Conservation (phyloP, 805 yeast genomes). For the Saccharomyces jurei region DNA sequence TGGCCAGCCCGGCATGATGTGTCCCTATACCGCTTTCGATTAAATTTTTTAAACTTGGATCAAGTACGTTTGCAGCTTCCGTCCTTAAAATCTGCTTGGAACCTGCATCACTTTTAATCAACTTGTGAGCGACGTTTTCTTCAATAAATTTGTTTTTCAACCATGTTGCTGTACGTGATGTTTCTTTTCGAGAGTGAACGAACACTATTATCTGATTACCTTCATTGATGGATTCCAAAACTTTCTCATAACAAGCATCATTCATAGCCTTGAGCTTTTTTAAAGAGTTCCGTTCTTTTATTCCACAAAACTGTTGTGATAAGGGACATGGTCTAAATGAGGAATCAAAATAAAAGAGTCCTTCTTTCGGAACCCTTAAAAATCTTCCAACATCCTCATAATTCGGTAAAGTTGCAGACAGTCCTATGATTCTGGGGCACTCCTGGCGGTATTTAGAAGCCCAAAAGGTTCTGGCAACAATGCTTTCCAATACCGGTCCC, state of each 20-base stretch:
- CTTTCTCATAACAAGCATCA: slow-evolving; percentile 80
- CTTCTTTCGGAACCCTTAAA: slow-evolving; percentile 54
- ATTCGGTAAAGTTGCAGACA: slow-evolving; percentile 91
- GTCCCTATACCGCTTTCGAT: slow-evolving; percentile 72
- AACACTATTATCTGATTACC: slow-evolving; percentile 79
- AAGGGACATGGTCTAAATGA: slow-evolving; percentile 88
- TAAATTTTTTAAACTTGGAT: slow-evolving; percentile 48
- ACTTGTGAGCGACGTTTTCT: slow-evolving; percentile 39
- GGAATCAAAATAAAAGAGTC: slow-evolving; percentile 75
- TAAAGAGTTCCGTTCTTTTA: slow-evolving; percentile 74
- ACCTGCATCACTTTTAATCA: slow-evolving; percentile 44
- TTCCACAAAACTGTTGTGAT: slow-evolving; percentile 79
- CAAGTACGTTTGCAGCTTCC: slow-evolving; percentile 52
- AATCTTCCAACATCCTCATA: slow-evolving; percentile 80
- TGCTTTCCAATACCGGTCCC: slow-evolving; percentile 89
- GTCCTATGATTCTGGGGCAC: slow-evolving; percentile 65
- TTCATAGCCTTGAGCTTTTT: slow-evolving; percentile 77
- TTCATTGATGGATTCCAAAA: slow-evolving; percentile 51
- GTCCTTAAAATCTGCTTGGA: slow-evolving; percentile 52
- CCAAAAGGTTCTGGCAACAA: slow-evolving; percentile 67
- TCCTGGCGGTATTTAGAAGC: slow-evolving; percentile 32
- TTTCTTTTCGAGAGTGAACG: slow-evolving; percentile 91
- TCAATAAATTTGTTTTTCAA: slow-evolving; percentile 54
- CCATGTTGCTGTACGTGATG: slow-evolving; percentile 74
- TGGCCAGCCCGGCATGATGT: slow-evolving; percentile 84